Percentiles rank a stretch among this genome's conserved stretches.
These are phyloP conservation scores for Bidens hawaiensis DNA, from an alignment of 140 eudicot species.

Conservation along the genomic window DNA sequence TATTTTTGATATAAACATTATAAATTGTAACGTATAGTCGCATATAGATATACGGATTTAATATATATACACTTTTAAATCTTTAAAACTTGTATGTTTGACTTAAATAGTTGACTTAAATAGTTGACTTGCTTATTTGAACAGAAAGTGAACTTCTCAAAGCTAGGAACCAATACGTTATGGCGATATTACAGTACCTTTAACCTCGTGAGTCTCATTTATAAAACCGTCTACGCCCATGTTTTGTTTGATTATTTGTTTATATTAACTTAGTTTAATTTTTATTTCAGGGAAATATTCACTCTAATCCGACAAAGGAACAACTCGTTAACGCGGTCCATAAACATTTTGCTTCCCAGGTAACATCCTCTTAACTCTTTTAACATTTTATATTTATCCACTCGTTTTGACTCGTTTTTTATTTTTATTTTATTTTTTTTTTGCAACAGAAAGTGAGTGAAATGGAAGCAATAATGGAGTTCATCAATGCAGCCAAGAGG, in stretches of 20 bases:
- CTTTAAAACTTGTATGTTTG: neutral
- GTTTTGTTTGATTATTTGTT: neutral
- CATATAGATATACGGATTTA: neutral
- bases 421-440: neutral
- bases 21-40: neutral
- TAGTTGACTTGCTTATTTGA: no score
- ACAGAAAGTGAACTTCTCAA: constrained; percentile 82
- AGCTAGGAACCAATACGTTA: constrained; percentile 75
- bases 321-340: constrained; percentile 70
- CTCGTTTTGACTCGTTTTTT: neutral
- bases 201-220: constrained; percentile 62
- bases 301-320: constrained; percentile 67
- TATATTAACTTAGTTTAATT: neutral
- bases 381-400: neutral
- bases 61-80: neutral
- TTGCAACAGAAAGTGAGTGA: constrained; percentile 70
- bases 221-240: neutral
- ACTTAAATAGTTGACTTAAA: neutral
- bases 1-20: neutral
- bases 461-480: constrained; percentile 76
- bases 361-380: constrained; percentile 18
- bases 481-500: constrained; percentile 77
- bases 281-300: constrained; percentile 43
- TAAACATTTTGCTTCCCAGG: constrained; percentile 97
- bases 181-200: constrained; percentile 86